phyloP scores from a whole-genome alignment of 768 basidiomycete genomes.

The Pulveroboletus sp. region DNA sequence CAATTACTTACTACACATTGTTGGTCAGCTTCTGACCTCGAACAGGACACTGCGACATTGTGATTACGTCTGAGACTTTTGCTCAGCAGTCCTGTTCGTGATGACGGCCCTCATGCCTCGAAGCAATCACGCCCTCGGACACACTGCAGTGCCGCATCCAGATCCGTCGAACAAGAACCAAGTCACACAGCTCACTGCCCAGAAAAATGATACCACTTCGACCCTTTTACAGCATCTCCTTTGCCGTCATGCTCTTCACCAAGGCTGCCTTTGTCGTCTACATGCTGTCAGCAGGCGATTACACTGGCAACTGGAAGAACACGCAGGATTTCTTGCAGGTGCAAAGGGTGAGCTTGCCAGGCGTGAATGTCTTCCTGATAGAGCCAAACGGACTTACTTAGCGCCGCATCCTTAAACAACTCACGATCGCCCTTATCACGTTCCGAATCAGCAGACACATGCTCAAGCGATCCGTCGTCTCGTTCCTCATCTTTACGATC shows the following conservation, averaged over 20 bases:
- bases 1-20: background rate
- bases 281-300: slow-evolving; percentile 22
- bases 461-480: slow-evolving; percentile 28
- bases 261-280: slow-evolving; percentile 16
- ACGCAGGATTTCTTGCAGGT: slow-evolving; percentile 18
- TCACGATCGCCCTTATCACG: slow-evolving; percentile 25
- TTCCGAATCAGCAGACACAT: slow-evolving; percentile 28
- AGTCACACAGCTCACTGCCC: background rate
- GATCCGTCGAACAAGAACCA: background rate
- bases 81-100: slow-evolving; percentile 5
- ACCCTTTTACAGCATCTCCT: slow-evolving; percentile 13
- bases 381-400: background rate
- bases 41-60: background rate
- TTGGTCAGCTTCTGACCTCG: background rate
- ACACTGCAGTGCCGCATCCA: background rate
- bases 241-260: slow-evolving; percentile 17
- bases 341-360: slow-evolving; percentile 15
- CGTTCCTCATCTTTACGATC: slow-evolving; percentile 30
- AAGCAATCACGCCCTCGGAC: background rate
- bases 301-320: slow-evolving; percentile 14
- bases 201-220: slow-evolving; percentile 16
- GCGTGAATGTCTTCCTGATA: background rate
- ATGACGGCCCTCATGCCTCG: background rate
- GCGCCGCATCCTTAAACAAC: slow-evolving; percentile 22
- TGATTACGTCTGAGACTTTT: slow-evolving; percentile 9